Conservation (phyloP, 257 asterid genomes). For the Lantana camara region DNA sequence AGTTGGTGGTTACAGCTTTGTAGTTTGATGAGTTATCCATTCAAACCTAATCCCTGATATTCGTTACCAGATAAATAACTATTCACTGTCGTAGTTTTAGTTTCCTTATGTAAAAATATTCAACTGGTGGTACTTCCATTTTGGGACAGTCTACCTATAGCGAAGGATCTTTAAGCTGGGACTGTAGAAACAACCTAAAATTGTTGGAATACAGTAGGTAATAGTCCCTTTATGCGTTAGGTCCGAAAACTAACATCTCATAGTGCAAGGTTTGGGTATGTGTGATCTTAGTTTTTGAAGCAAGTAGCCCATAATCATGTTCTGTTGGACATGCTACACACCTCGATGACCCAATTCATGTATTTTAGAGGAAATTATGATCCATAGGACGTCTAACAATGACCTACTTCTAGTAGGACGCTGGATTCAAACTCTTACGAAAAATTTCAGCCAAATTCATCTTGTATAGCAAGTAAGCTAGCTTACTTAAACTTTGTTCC, state of each 20-base stretch:
- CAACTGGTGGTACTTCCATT: background rate
- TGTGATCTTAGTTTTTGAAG: background rate
- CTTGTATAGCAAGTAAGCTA: slow-evolving; percentile 2
- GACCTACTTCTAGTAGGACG: background rate
- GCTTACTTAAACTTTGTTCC: background rate
- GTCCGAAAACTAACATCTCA: slow-evolving; percentile 2
- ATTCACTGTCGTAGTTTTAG: background rate
- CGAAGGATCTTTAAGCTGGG: background rate
- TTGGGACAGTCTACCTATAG: background rate
- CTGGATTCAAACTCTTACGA: slow-evolving; percentile 4
- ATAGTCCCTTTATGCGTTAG: background rate
- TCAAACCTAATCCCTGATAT: background rate
- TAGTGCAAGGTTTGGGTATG: background rate
- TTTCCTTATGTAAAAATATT: background rate
- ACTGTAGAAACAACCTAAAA: background rate
- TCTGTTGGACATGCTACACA: slow-evolving; percentile 3
- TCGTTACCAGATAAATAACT: slow-evolving; percentile 8
- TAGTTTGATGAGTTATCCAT: background rate
- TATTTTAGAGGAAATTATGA: background rate
- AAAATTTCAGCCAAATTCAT: background rate
- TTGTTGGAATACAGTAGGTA: background rate
- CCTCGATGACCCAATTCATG: background rate
- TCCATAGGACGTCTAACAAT: background rate
- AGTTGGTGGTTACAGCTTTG: background rate
- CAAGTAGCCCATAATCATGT: background rate